Percentiles rank a stretch among this genome's conserved stretches.
phyloP scores from a whole-genome alignment of 129 eudicot species.

The Centella asiatica region DNA sequence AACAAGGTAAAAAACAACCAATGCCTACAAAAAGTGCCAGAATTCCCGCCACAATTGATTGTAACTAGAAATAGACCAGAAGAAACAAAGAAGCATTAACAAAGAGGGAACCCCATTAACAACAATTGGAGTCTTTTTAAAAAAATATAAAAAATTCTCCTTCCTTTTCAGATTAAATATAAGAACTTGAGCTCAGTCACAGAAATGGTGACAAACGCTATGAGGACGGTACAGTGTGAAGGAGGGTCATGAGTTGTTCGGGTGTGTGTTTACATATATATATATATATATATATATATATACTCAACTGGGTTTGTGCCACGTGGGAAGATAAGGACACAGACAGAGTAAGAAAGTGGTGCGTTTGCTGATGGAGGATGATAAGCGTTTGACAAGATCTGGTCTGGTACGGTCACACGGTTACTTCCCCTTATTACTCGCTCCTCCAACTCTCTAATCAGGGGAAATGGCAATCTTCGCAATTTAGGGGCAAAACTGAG shows the following conservation, averaged over 20 bases:
- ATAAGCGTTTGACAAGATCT: constrained; percentile 1
- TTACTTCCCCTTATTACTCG: constrained; percentile 29
- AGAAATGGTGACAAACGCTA: not conserved
- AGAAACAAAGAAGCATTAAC: not conserved
- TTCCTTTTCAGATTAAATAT: too few species aligned
- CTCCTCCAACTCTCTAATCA: constrained; percentile 14
- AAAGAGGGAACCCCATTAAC: too few species aligned
- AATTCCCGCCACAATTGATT: constrained; percentile 5
- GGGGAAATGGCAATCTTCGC: constrained; percentile 11
- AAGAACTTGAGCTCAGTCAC: not conserved
- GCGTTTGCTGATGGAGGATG: constrained; percentile 15
- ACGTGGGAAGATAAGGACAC: constrained; percentile 6
- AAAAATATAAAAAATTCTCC: not conserved
- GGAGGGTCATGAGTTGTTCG: not conserved
- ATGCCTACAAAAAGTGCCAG: not conserved
- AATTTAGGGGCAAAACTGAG: constrained; percentile 1
- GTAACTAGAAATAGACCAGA: not conserved
- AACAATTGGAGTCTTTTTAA: not conserved
- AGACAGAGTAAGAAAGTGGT: not conserved
- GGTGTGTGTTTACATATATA: not conserved
- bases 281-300: not conserved
- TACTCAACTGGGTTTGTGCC: constrained; percentile 9
- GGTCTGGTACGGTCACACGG: not conserved
- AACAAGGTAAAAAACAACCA: not conserved
- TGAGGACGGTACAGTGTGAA: not conserved